These are phyloP conservation scores for Zygoascus sp. DNA, from an alignment of 1,139 yeast species.

Conservation along the genomic window DNA sequence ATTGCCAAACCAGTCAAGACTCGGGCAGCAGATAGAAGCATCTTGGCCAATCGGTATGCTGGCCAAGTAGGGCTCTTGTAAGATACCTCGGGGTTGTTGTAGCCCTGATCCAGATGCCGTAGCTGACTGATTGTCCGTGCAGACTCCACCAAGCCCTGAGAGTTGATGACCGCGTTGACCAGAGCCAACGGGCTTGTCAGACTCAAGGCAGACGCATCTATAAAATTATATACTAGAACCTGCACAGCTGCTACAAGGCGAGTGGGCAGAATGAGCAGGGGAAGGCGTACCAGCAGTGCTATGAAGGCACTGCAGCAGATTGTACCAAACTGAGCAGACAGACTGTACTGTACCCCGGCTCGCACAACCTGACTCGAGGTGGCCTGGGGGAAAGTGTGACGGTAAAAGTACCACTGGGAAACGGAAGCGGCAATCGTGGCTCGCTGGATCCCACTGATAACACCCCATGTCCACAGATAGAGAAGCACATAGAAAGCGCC, in stretches of 20 bases:
- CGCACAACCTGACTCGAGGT: slow-evolving; percentile 24
- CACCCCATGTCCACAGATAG: slow-evolving; percentile 44
- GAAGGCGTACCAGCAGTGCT: slow-evolving; percentile 34
- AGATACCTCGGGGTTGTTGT: neutral
- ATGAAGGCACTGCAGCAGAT: slow-evolving; percentile 37
- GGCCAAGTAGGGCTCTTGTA: slow-evolving; percentile 22
- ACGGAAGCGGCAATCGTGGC: slow-evolving; percentile 36
- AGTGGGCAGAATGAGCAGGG: slow-evolving; percentile 36
- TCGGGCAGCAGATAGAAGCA: slow-evolving; percentile 38
- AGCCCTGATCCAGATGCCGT: slow-evolving; percentile 1
- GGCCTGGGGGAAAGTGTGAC: slow-evolving; percentile 28
- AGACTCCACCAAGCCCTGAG: slow-evolving; percentile 32
- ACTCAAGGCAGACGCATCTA: slow-evolving; percentile 30
- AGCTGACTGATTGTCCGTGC: slow-evolving; percentile 28
- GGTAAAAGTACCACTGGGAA: slow-evolving; percentile 39
- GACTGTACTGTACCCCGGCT: slow-evolving; percentile 30
- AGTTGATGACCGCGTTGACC: slow-evolving; percentile 36
- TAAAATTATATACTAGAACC: slow-evolving; percentile 26
- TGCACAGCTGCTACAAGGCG: slow-evolving; percentile 29
- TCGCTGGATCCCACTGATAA: slow-evolving; percentile 38
- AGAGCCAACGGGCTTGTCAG: slow-evolving; percentile 38
- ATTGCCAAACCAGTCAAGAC: slow-evolving; percentile 36
- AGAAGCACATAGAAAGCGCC: slow-evolving; percentile 37
- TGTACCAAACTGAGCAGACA: slow-evolving; percentile 38
- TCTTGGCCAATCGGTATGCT: slow-evolving; percentile 38